Evolutionary conservation across 1,284 basidiomycete species (phyloP).

Genomic region (Cryptococcus deneoformans): DNA sequence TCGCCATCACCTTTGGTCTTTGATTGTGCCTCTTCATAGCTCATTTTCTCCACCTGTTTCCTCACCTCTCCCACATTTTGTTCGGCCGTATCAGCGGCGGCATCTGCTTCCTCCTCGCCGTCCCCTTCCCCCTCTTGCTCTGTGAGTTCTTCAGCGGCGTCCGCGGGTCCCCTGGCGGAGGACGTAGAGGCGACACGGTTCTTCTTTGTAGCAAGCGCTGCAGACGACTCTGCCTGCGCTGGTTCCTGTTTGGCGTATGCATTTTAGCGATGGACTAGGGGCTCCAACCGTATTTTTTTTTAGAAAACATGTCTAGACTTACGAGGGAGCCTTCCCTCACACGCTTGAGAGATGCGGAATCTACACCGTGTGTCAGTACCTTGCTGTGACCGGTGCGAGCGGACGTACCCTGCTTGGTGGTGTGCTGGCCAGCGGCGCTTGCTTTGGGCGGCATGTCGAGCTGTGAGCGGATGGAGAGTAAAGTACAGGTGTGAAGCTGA

Average conservation of each 20-base stretch:
- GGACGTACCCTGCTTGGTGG: not conserved
- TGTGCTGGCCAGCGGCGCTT: not conserved
- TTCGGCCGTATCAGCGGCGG: slow-evolving; percentile 3
- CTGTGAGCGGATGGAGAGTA: no score
- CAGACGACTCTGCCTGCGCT: slow-evolving; percentile 9
- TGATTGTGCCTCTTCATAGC: slow-evolving; percentile 30
- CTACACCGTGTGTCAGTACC: not conserved
- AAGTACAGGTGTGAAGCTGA: not conserved
- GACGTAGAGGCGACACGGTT: slow-evolving; percentile 32
- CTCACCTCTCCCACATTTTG: slow-evolving; percentile 42
- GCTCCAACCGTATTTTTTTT: not conserved
- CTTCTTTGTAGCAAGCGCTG: slow-evolving; percentile 36
- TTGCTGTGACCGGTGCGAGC: no score
- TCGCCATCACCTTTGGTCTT: slow-evolving; percentile 4
- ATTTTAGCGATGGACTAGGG: not conserved
- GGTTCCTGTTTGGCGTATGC: slow-evolving; percentile 16
- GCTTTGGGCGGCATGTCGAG: no score
- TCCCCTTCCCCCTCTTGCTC: slow-evolving; percentile 6
- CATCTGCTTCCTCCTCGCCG: slow-evolving; percentile 5
- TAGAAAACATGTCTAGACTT: not conserved
- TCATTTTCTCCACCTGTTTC: slow-evolving; percentile 44
- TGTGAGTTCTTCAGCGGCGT: slow-evolving; percentile 3
- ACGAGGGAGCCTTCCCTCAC: slow-evolving; percentile 45
- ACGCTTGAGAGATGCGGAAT: slow-evolving; percentile 35
- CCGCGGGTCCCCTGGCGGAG: not conserved